A percentile compares a stretch with the other conserved stretches of the same genome.
These are phyloP conservation scores for Fusarium sp. DNA, from an alignment of 2,329 filamentous ascomycete genomes.

Conservation along the genomic window DNA sequence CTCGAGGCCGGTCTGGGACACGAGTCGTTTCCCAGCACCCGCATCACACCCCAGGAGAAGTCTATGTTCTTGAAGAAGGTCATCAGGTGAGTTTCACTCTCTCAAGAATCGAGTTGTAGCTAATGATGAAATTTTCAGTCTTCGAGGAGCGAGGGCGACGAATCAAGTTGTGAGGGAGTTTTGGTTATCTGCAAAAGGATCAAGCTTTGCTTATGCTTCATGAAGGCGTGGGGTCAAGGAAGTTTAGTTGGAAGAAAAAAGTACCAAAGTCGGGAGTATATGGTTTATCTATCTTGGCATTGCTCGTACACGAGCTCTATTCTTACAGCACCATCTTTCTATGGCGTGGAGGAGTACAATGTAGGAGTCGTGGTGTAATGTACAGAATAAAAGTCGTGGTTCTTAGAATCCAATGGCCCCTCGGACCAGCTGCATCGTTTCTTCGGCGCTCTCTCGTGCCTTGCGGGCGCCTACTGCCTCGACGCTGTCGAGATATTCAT, in stretches of 20 bases:
- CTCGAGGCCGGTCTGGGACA: conserved; percentile 69
- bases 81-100: conserved; percentile 58
- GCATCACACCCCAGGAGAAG: conserved; percentile 71
- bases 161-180: conserved; percentile 78
- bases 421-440: conserved; percentile 67
- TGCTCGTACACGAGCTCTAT: conserved; percentile 2
- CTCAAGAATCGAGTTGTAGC: background rate
- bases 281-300: background rate
- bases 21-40: conserved; percentile 69
- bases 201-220: conserved; percentile 71
- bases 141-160: conserved; percentile 73
- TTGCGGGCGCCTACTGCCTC: conserved; percentile 68
- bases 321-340: conserved; percentile 1
- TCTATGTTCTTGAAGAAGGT: conserved; percentile 74
- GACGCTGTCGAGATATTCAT: conserved; percentile 67
- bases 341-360: background rate
- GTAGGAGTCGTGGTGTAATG: background rate
- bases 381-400: conserved; percentile 6
- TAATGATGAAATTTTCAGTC: conserved; percentile 51
- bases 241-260: conserved; percentile 1
- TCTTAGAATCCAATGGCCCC: conserved; percentile 62
- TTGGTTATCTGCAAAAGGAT: conserved; percentile 75
- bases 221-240: conserved; percentile 44
- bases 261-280: background rate
- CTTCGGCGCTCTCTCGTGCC: conserved; percentile 71